Evolutionary conservation across 257 asterid species (phyloP).

Genomic region (Haberlea rhodopensis): DNA sequence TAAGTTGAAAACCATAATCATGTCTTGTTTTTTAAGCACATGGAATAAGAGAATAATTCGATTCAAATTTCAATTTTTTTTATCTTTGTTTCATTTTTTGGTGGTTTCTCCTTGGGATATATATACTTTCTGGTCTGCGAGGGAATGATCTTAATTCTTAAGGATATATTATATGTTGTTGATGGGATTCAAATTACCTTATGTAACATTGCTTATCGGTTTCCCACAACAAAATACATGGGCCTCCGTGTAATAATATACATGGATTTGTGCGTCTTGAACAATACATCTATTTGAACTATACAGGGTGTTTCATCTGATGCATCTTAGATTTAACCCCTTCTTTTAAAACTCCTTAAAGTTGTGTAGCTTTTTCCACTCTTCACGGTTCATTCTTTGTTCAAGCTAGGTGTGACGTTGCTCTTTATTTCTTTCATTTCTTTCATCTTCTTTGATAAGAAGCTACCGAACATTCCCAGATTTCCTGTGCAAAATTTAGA

Average conservation of each 20-base stretch:
- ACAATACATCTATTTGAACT: not conserved
- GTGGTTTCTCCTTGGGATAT: too few species aligned
- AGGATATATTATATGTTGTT: not conserved
- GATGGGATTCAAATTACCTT: not conserved
- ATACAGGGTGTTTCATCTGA: not conserved
- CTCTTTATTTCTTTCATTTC: not conserved
- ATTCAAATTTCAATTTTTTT: not conserved
- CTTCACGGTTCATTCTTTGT: not conserved
- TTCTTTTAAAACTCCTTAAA: too few species aligned
- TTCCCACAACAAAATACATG: not conserved
- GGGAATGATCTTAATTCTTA: too few species aligned
- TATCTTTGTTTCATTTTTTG: not conserved
- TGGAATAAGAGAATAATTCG: constrained; percentile 19
- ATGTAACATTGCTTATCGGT: not conserved
- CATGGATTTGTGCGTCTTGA: not conserved
- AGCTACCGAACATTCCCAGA: not conserved
- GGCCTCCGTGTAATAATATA: not conserved
- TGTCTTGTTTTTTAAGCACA: not conserved
- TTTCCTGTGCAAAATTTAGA: not conserved
- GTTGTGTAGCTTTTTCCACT: not conserved
- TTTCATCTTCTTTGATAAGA: not conserved
- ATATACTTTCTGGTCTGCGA: too few species aligned
- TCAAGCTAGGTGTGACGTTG: not conserved
- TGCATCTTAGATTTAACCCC: too few species aligned
- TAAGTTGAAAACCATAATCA: constrained; percentile 7